Evolutionary conservation across 2,329 filamentous ascomycete species (phyloP).

Genomic region (Curvularia sp.): DNA sequence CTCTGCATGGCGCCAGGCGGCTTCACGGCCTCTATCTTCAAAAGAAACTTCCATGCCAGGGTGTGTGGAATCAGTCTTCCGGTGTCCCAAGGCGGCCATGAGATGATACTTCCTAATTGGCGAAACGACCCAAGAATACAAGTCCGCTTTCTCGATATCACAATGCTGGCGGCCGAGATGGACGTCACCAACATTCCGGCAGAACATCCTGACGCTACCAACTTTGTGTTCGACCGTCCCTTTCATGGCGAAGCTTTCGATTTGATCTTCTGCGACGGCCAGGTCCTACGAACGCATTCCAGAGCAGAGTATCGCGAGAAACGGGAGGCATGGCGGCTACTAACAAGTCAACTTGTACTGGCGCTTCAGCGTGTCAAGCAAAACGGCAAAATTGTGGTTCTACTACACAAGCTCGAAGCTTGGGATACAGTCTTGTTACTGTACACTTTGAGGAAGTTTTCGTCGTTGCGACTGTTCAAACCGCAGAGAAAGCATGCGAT

Average conservation of each 20-base stretch:
- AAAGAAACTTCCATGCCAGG: conserved; percentile 47
- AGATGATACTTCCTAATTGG: conserved; percentile 17
- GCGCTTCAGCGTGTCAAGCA: conserved; percentile 55
- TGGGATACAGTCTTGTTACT: conserved; percentile 52
- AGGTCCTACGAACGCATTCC: conserved; percentile 52
- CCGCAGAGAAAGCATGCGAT: conserved; percentile 52
- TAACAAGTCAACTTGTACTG: conserved; percentile 53
- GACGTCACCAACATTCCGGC: conserved; percentile 18
- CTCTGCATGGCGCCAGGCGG: conserved; percentile 65
- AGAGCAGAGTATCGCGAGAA: conserved; percentile 18
- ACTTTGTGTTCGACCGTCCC: conserved; percentile 13
- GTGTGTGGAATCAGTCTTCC: conserved; percentile 56
- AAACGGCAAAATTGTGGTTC: conserved; percentile 59
- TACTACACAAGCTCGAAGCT: conserved; percentile 59
- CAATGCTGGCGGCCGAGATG: conserved; percentile 58
- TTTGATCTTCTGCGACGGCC: background rate
- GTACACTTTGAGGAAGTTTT: conserved; percentile 53
- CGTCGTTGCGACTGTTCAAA: conserved; percentile 57
- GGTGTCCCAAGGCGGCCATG: conserved; percentile 51
- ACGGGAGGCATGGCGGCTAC: conserved; percentile 42
- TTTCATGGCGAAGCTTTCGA: conserved; percentile 48
- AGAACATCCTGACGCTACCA: conserved; percentile 28
- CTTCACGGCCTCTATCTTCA: conserved; percentile 54
- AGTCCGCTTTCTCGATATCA: conserved; percentile 56
- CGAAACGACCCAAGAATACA: conserved; percentile 4